phyloP scores from a whole-genome alignment of 345 rosid genomes.

The Heritiera littoralis region DNA sequence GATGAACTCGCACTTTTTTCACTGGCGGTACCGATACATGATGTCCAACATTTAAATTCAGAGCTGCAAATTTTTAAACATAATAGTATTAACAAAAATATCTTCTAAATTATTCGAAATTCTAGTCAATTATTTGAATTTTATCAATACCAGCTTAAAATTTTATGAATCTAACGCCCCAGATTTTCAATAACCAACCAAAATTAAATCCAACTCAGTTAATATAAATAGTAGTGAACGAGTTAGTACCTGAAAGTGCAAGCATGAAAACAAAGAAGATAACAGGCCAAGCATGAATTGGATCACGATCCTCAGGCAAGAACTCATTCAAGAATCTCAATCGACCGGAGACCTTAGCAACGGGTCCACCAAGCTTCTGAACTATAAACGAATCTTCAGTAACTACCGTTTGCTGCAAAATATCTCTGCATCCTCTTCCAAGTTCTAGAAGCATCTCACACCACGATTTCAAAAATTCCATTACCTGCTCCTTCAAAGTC shows the following conservation, averaged over 20 bases:
- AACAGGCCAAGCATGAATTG: constrained; percentile 83
- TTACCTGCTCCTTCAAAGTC: constrained; percentile 66
- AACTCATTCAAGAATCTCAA: constrained; percentile 79
- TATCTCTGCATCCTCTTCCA: constrained; percentile 73
- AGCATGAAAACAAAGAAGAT: constrained; percentile 62
- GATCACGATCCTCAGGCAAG: constrained; percentile 98
- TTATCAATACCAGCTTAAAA: background rate
- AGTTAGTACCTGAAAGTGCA: constrained; percentile 66
- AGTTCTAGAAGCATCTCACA: constrained; percentile 83
- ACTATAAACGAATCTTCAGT: constrained; percentile 74
- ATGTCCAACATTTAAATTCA: constrained; percentile 45
- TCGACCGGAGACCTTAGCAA: constrained; percentile 55
- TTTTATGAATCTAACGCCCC: background rate
- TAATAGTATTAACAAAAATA: constrained; percentile 10
- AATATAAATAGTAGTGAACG: background rate
- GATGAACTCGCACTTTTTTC: constrained; percentile 68
- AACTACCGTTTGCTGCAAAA: constrained; percentile 60
- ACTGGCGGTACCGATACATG: constrained; percentile 38
- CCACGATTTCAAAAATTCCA: constrained; percentile 85
- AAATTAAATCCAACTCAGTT: background rate
- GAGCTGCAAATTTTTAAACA: constrained; percentile 47
- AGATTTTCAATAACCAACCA: constrained; percentile 4
- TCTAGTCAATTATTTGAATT: background rate
- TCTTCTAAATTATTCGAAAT: background rate
- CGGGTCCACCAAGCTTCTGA: constrained; percentile 70